A percentile compares a stretch with the other conserved stretches of the same genome.
Conservation (phyloP, 495 filamentous ascomycete genomes). For the Aspergillus diversus region DNA sequence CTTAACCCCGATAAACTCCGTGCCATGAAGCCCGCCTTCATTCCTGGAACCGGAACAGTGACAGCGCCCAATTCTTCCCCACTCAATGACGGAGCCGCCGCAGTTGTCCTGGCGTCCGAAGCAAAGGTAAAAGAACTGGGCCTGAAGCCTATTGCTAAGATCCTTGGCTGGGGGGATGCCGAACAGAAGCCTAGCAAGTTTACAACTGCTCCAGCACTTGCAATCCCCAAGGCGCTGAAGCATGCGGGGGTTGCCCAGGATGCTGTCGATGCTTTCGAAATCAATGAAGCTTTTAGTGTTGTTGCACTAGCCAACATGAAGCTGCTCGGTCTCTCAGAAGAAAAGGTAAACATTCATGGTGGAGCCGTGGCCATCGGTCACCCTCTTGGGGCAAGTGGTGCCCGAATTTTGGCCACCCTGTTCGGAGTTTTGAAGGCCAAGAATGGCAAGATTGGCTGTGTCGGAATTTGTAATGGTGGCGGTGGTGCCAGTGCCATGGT, state of each 20-base stretch:
- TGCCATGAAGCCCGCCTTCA: constrained; percentile 82
- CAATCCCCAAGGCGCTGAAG: constrained; percentile 94
- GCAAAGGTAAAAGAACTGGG: constrained; percentile 84
- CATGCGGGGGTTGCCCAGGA: constrained; percentile 79
- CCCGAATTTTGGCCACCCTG: constrained; percentile 89
- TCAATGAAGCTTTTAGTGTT: constrained; percentile 98
- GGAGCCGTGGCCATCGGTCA: constrained; percentile 96
- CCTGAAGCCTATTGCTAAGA: constrained; percentile 90
- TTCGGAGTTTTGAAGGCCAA: constrained; percentile 86
- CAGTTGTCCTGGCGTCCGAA: constrained; percentile 88
- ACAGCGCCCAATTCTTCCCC: constrained; percentile 98
- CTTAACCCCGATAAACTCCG: constrained; percentile 92
- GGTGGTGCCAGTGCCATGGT: constrained; percentile 92
- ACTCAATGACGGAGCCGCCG: constrained; percentile 90
- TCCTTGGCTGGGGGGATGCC: constrained; percentile 95
- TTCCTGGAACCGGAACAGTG: constrained; percentile 78
- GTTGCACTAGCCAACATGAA: constrained; percentile 96
- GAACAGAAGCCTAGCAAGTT: constrained; percentile 89
- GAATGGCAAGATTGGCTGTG: constrained; percentile 89
- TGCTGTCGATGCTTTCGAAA: constrained; percentile 90
- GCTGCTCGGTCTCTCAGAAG: constrained; percentile 73
- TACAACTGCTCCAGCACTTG: constrained; percentile 92
- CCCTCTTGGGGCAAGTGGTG: constrained; percentile 90
- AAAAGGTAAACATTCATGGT: constrained; percentile 94
- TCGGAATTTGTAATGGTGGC: constrained; percentile 97